Base-by-base conservation (phyloP, 768 basidiomycete species). In the Boletus rufocinnamomeus region DNA sequence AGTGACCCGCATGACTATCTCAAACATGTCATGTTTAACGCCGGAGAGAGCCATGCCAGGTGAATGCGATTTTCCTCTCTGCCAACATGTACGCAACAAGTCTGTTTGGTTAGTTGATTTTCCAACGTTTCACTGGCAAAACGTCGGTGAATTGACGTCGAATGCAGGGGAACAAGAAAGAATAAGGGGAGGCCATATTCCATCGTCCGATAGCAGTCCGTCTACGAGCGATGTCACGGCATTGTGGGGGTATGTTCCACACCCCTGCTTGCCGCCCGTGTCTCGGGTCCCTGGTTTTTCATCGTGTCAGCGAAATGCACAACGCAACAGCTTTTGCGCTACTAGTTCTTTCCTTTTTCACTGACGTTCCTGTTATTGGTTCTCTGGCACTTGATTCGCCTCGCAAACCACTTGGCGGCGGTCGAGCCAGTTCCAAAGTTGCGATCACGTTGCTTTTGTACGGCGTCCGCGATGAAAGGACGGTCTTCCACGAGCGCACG, bases 81-180 rank as follows among this genome's bases (percentile, higher is more conserved):
- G 96, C 95, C 30, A 98, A 98, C 70, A 86, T 98, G 83, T 97
- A 97, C 75, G 96, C 95, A 17, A 84, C 90, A 57, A 93, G 92
- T 77, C 69, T 96, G 63, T 98, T 98, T 63, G 95, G 95, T 90
- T 52, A 64, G 88, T 79, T 6, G n/a, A 43, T 41, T 21, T 35
- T 19, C 11, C 30, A n/a, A 21, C 4, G 16, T 11, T 43, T 37
- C n/a, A n/a, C n/a, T n/a, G n/a, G n/a, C n/a, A n/a, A n/a, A n/a
- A n/a, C n/a, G n/a, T n/a, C n/a, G n/a, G n/a, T n/a, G n/a, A n/a
- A n/a, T n/a, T n/a, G n/a, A n/a, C n/a, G n/a, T n/a, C n/a, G n/a
- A n/a, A n/a, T n/a, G n/a, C 41, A 35, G 2, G 6, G 8, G 13
- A 27, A 46, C 46, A 46, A 53, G 32, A n/a, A n/a, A n/a, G 7